Evolutionary conservation across 176 grass and related monocot genomes (phyloP).

Genomic region (Carex parvula): DNA sequence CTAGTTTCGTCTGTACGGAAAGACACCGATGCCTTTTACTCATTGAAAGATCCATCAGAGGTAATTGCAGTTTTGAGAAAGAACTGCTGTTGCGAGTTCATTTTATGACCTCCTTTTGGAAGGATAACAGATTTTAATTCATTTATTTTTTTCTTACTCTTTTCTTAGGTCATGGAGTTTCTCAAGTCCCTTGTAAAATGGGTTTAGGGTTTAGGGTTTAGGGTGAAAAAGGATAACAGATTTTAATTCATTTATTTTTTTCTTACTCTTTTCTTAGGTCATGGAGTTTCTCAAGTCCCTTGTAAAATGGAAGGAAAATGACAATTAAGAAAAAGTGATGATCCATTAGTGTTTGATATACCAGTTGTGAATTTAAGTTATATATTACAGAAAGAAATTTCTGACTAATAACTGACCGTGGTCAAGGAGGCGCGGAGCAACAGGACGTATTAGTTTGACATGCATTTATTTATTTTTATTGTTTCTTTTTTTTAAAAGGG

Average conservation of each 20-base stretch:
- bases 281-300: constrained; percentile 80
- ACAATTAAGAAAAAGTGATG: constrained; percentile 17
- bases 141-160: too few relatives aligned
- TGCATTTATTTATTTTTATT: constrained; percentile 28
- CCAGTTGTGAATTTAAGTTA: constrained; percentile 34
- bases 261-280: constrained; percentile 42
- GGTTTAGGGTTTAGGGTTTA: too few relatives aligned
- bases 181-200: too few relatives aligned
- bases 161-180: too few relatives aligned
- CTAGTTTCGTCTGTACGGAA: constrained; percentile 81
- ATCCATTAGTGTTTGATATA: constrained; percentile 28
- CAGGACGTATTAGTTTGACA: constrained; percentile 2
- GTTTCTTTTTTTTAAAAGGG: constrained; percentile 15
- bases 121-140: background rate
- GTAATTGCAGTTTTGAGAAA: constrained; percentile 33
- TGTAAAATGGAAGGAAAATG: constrained; percentile 66
- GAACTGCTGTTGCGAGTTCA: background rate
- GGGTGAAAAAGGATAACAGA: too few relatives aligned
- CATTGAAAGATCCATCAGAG: constrained; percentile 77
- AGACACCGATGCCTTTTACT: constrained; percentile 84
- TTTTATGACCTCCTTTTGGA: background rate
- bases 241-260: too few relatives aligned
- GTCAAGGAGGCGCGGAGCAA: constrained; percentile 28
- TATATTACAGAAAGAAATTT: constrained; percentile 50
- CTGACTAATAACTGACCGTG: constrained; percentile 49